Base-by-base conservation (phyloP, 345 rosid species). In the Tarenaya hassleriana region DNA sequence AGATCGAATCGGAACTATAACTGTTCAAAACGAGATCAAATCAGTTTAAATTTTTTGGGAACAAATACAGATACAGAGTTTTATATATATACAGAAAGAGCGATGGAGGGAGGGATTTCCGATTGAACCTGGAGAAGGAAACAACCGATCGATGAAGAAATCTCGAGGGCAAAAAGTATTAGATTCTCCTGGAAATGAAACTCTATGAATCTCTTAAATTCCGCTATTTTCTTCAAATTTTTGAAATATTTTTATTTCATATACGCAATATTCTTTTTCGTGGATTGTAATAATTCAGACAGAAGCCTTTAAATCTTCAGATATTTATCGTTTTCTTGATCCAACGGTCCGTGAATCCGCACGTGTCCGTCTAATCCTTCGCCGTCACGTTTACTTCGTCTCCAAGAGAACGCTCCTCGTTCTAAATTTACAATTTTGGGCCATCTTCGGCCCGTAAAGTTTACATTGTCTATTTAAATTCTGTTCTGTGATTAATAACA, bases 71-170 rank as follows among this genome's bases (percentile, higher is more conserved):
- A n/a, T n/a, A n/a, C n/a, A n/a, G n/a, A n/a, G n/a, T n/a, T n/a
- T n/a, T n/a, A n/a, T n/a, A n/a, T n/a, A 24, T 5, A 5, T 24
- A 24, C 29, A 2, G 5, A 24, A 24, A 24, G 5, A 24, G 29
- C 62, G 34, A 10, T 32, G 21, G 7, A 8, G 18, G 50, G 47
- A 24, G 6, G 33, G 11, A 47, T 34, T 27, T 27, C 51, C 57
- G 75, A 58, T 61, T 63, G 62, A 77, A 79, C 84, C 84, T 75
- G 87, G 35, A 47, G 21, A 59, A 37, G 43, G 61, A 24, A 69
- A 50, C 60, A 67, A 71, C 47, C 73, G 62, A 46, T 37, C 14
- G 73, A 59, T 60, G 18, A 48, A 53, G 29, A 24, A 55, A 48
- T 67, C 47, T 37, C 31, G 17, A 38, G 44, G 57, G 61, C 34